Evolutionary conservation across 2,329 filamentous ascomycete species (phyloP).

Genomic region (Calonectria henricotiae): DNA sequence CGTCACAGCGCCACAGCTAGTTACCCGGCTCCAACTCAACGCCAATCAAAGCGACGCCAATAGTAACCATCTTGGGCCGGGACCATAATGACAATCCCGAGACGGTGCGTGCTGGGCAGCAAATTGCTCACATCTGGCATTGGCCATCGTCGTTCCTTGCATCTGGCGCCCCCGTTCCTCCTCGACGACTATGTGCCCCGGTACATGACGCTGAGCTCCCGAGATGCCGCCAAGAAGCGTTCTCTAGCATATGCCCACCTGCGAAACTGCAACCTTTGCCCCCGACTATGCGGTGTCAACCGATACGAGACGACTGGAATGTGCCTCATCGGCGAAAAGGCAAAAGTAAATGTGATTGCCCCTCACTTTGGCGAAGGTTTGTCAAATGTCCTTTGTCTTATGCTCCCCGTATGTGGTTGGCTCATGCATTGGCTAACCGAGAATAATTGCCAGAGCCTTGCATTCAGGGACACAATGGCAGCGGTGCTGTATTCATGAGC

Average conservation of each 20-base stretch:
- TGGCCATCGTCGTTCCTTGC: conserved; percentile 57
- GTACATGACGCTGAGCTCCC: conserved; percentile 78
- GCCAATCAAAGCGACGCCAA: conserved; percentile 48
- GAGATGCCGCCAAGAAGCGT: conserved; percentile 82
- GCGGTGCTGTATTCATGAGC: conserved; percentile 86
- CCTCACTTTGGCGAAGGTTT: conserved; percentile 86
- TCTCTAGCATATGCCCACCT: conserved; percentile 83
- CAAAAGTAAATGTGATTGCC: conserved; percentile 87
- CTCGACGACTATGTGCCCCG: conserved; percentile 82
- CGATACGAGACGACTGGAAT: conserved; percentile 85
- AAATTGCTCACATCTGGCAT: conserved; percentile 24
- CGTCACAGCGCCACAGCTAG: conserved; percentile 10
- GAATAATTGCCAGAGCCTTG: conserved; percentile 75
- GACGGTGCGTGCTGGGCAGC: conserved; percentile 19
- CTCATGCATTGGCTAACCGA: conserved; percentile 4
- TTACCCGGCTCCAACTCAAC: conserved; percentile 34
- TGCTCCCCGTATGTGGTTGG: conserved; percentile 15
- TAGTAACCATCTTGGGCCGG: conserved; percentile 44
- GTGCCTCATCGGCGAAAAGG: conserved; percentile 83
- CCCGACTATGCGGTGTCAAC: conserved; percentile 83
- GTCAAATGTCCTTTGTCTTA: conserved; percentile 48
- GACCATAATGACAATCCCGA: conserved; percentile 40
- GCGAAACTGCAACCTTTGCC: conserved; percentile 86
- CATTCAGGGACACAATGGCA: conserved; percentile 86
- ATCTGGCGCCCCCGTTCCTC: conserved; percentile 77